Base-by-base conservation (phyloP, 2,329 filamentous ascomycete species). In the Elsinoe australis region DNA sequence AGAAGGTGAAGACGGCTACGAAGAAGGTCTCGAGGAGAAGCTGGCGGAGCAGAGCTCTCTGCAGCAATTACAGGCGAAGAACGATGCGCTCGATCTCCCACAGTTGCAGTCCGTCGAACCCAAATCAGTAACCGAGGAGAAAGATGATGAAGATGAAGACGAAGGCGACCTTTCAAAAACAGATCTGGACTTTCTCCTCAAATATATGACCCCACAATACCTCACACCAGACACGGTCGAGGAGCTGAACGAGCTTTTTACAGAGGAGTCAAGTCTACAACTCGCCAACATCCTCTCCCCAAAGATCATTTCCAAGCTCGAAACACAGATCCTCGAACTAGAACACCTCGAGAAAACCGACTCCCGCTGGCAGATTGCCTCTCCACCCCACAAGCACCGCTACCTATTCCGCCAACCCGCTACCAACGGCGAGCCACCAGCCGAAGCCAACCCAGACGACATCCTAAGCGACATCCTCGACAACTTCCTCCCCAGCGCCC, bases 331-430 rank as follows among this genome's bases (percentile, higher is more conserved):
- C 38, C 76, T 49, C 22, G 39, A 47, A 10, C 35, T 48, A 9
- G 52, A 54, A n/a, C 47, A 48, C 28, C 48, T 47, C 5, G 47
- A 50, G 8, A 58, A 72, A 72, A 36, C 68, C 68, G 53, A 76
- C 71, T 19, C 15, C 15, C 21, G 19, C 12, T 54, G 50, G 50
- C 29, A 33, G 1, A 61, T 56, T 6, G 86, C 92, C 5, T 77
- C 79, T 24, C 92, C 92, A 31, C 92, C 92, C 0, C 89, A 98
- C 69, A 98, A 98, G 70, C 88, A 95, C 62, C 85, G 89, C 10
- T 98, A 84, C 64, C 72, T 95, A 2, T 98, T 92, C 66, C 76
- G 86, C 51, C 80, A 87, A 56, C 64, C 69, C 31, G 19, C 50
- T 5, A 21, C 44, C 19, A 47, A 50, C 29, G 44, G 45, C 26